phyloP scores from a whole-genome alignment of 352 stramenopile species.

The Thalassiosira mediterranea region DNA sequence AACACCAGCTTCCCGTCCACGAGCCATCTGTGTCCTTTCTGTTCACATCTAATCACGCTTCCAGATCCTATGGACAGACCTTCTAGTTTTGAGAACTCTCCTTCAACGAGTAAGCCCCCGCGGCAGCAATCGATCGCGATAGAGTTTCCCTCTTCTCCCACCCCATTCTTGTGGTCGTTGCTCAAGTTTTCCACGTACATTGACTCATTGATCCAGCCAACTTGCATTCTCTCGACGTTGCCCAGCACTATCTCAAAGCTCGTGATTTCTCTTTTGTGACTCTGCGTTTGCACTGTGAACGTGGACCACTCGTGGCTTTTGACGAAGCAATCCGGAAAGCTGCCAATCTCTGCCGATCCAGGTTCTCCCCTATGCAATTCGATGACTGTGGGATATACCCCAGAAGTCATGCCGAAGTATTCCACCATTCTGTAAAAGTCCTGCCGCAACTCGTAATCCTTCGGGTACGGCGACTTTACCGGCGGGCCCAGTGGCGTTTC shows the following conservation, averaged over 20 bases:
- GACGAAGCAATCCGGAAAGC: constrained; percentile 39
- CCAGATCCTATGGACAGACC: constrained; percentile 36
- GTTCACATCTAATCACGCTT: constrained; percentile 47
- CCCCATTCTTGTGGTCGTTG: constrained; percentile 45
- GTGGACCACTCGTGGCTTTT: constrained; percentile 36
- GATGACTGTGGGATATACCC: constrained; percentile 56
- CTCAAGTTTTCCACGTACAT: constrained; percentile 49
- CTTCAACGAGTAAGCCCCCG: constrained; percentile 51
- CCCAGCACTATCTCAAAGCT: constrained; percentile 50
- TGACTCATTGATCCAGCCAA: constrained; percentile 39
- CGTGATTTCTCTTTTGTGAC: constrained; percentile 44
- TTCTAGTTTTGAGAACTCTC: constrained; percentile 59
- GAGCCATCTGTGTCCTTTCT: constrained; percentile 50
- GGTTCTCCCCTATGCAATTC: constrained; percentile 48
- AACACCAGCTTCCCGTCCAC: constrained; percentile 53
- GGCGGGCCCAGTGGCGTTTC: constrained; percentile 44
- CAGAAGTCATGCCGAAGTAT: constrained; percentile 64
- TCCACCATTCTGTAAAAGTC: constrained; percentile 65
- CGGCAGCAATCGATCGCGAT: constrained; percentile 55
- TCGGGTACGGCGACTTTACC: constrained; percentile 43
- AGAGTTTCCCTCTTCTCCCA: constrained; percentile 48
- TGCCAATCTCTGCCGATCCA: constrained; percentile 34
- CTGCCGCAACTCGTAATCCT: constrained; percentile 28
- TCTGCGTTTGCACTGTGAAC: constrained; percentile 45
- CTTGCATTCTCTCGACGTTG: constrained; percentile 44